Evolutionary conservation across 441 rosid species (phyloP), one percentile per base, ranked within the genome.

Genomic region (Hypseocharis bilobata): DNA sequence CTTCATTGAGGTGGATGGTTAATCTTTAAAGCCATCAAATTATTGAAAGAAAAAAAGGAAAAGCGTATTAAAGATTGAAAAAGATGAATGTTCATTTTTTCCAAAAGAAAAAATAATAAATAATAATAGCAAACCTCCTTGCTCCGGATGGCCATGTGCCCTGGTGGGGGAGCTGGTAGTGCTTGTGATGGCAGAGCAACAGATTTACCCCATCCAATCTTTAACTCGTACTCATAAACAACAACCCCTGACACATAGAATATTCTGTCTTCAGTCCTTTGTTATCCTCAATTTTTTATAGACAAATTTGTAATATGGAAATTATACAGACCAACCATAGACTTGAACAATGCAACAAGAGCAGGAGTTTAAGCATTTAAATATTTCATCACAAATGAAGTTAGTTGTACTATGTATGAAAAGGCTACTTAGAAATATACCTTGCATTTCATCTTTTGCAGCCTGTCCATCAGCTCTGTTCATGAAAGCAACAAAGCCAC

Each of bases 361-460:
- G 23, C 4, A 10, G 13, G 23, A 52, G n/a, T 11, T 29, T 23
- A 34, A 1, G 22, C 8, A 6, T 56, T 26, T 27, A 10, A 29
- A 29, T 10, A 36, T n/a, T 44, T 34, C 28, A 32, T 66, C 26
- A 30, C 62, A 66, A n/a, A 45, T 19, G 52, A 70, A 42, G 25
- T 20, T 52, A 22, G 3, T 52, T n/a, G n/a, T n/a, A n/a, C 8
- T 52, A 23, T 1, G n/a, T 45, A 58, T 64, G 42, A 60, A 47
- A 17, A 45, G 57, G 42, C 57, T 17, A 54, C 45, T n/a, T 58
- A 22, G 30, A 38, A 67, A 25, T 34, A 40, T 32, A 94, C 99
- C 99, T 86, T 94, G 99, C 99, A 94, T 91, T 83, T 94, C 98
- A 65, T 94, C 99, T 80, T 91, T 89, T 62, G 99, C 99, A 75